Base-by-base conservation (phyloP, 176 grass and related monocot species). In the Triticum monococcum region DNA sequence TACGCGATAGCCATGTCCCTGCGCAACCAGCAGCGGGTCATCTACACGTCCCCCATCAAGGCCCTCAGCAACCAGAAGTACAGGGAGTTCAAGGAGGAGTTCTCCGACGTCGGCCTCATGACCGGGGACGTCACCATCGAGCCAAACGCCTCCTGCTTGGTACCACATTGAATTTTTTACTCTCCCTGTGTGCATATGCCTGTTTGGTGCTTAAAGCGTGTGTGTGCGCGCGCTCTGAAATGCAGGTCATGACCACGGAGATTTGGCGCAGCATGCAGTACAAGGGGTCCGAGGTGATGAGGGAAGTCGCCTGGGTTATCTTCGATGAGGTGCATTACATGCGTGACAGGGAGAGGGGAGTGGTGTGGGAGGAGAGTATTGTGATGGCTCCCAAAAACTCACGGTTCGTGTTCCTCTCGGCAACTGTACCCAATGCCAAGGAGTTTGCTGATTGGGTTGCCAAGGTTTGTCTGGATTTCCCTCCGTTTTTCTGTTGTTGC, bases 201-300 rank as follows among this genome's bases (percentile, higher is more conserved):
- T 45, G 9, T 45, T 45, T 45, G 41, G 41, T 45, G 3, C 41
- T 45, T 45, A 45, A 45, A 45, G 11, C 41, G 7, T 0, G 1
- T 0, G 11, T 12, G 11, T 45, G 40, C 20, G 5, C 9, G 50
- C 14, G 5, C 37, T 79, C 3, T 18, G 22, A 64, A 88, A 75
- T 86, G 79, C 59, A 95, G 93, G 96, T 95, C 56, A 98, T 98
- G 93, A 95, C 96, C 18, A 98, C 96, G 12, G 96, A 98, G 91
- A 95, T 98, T 88, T 98, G 91, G 96, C 96, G 96, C 46, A 98
- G 96, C 75, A 98, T 98, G 96, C 93, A 94, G 75, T 98, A 98
- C 60, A 95, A 92, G 71, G 96, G 96, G 73, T 98, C 96, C 1
- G 96, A 98, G 86, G 84, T 98, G 17, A 95, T 98, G 96, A 82